Evolutionary conservation across 805 yeast species (phyloP).

Genomic region (Ogataea salicorniae): DNA sequence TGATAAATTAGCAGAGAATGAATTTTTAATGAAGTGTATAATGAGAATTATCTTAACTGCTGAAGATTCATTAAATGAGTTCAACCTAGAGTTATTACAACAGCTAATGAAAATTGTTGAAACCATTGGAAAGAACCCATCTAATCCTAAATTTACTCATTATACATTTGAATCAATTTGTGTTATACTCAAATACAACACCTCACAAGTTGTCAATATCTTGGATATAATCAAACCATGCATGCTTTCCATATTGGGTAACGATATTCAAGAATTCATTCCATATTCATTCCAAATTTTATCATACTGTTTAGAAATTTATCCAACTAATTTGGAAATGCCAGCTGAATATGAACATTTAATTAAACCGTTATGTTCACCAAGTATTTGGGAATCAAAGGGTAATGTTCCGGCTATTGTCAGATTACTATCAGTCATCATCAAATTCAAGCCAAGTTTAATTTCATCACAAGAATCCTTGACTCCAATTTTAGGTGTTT

Average conservation of each 20-base stretch:
- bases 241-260: slow-evolving; percentile 60
- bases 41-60: slow-evolving; percentile 77
- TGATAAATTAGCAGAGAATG: slow-evolving; percentile 92
- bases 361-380: slow-evolving; percentile 78
- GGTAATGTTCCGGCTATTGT: slow-evolving; percentile 95
- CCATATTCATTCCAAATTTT: slow-evolving; percentile 92
- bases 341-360: slow-evolving; percentile 64
- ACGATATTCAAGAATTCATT: slow-evolving; percentile 88
- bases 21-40: slow-evolving; percentile 81
- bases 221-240: slow-evolving; percentile 60
- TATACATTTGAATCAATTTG: slow-evolving; percentile 87
- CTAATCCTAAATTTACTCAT: slow-evolving; percentile 91
- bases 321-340: slow-evolving; percentile 43
- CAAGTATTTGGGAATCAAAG: slow-evolving; percentile 87
- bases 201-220: slow-evolving; percentile 32
- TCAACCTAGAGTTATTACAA: slow-evolving; percentile 45
- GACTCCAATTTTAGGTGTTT: slow-evolving; percentile 92
- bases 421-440: slow-evolving; percentile 66
- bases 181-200: slow-evolving; percentile 54
- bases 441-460: slow-evolving; percentile 40
- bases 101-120: slow-evolving; percentile 67
- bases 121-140: slow-evolving; percentile 80
- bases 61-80: slow-evolving; percentile 53
- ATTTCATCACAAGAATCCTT: slow-evolving; percentile 37
- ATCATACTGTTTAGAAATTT: slow-evolving; percentile 65